Evolutionary conservation across 2,329 filamentous ascomycete genomes (phyloP).

Genomic region (Fusarium graminum): DNA sequence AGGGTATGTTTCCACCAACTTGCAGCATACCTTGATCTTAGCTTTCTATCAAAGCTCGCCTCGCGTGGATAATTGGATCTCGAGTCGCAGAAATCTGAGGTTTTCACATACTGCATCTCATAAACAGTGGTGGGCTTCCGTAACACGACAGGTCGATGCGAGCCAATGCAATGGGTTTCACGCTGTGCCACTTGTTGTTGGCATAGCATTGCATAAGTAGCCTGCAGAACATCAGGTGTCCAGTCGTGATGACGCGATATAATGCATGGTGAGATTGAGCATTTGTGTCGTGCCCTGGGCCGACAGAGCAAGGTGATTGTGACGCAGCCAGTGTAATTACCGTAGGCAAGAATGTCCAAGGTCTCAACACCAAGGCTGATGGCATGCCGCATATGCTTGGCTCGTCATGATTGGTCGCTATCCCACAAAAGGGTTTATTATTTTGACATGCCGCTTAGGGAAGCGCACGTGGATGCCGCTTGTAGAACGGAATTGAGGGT

Average conservation of each 20-base stretch:
- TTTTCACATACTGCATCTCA: conserved; percentile 18
- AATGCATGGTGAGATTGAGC: conserved; percentile 46
- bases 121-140: conserved; percentile 27
- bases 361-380: conserved; percentile 33
- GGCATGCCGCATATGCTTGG: conserved; percentile 38
- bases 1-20: conserved; percentile 20
- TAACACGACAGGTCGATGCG: conserved; percentile 24
- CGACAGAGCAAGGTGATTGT: conserved; percentile 30
- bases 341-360: conserved; percentile 27
- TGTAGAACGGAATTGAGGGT: conserved; percentile 49
- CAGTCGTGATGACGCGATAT: conserved; percentile 47
- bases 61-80: conserved; percentile 31
- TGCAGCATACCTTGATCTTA: conserved; percentile 12
- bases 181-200: conserved; percentile 45
- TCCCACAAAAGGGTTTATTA: conserved; percentile 39
- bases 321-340: conserved; percentile 33
- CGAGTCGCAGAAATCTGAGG: not conserved
- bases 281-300: conserved; percentile 43
- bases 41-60: conserved; percentile 23
- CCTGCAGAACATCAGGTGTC: conserved; percentile 49
- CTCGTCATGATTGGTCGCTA: conserved; percentile 38
- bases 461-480: conserved; percentile 45
- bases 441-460: conserved; percentile 35
- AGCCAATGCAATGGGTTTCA: conserved; percentile 42
- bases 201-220: conserved; percentile 46